These are phyloP conservation scores for Ceratocystis lukuohia DNA, from an alignment of 2,329 filamentous ascomycete species.

Conservation along the genomic window DNA sequence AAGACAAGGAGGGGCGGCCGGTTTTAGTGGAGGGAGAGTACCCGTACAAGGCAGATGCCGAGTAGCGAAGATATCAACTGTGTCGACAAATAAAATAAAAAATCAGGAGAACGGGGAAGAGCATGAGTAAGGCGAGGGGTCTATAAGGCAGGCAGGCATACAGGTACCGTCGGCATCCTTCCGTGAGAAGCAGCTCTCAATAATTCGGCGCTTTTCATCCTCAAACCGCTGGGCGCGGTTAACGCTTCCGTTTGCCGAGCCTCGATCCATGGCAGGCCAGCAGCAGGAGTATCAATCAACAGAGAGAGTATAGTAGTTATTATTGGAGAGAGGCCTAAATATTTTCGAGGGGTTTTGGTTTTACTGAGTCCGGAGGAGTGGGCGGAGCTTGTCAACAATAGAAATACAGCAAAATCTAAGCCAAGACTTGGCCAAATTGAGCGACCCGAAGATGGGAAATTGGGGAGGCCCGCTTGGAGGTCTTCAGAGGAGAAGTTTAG, in stretches of 20 bases:
- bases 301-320: neutral
- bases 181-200: slow-evolving; percentile 88
- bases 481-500: neutral
- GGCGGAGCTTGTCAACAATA: neutral
- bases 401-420: neutral
- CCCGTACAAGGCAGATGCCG: neutral
- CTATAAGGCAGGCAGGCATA: slow-evolving; percentile 32
- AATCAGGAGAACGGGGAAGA: neutral
- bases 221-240: slow-evolving; percentile 71
- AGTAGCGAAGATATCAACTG: neutral
- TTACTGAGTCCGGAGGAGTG: neutral
- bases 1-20: slow-evolving; percentile 10
- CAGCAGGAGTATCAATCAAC: neutral
- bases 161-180: slow-evolving; percentile 74
- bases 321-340: neutral
- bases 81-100: neutral
- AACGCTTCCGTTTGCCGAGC: slow-evolving; percentile 1
- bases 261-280: neutral
- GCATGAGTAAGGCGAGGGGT: neutral
- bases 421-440: neutral
- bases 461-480: neutral
- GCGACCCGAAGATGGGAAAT: neutral
- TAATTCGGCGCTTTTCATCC: slow-evolving; percentile 88
- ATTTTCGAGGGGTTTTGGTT: neutral
- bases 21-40: neutral